phyloP scores from a whole-genome alignment of 2,329 filamentous ascomycete genomes.

The Cercospora zeina region DNA sequence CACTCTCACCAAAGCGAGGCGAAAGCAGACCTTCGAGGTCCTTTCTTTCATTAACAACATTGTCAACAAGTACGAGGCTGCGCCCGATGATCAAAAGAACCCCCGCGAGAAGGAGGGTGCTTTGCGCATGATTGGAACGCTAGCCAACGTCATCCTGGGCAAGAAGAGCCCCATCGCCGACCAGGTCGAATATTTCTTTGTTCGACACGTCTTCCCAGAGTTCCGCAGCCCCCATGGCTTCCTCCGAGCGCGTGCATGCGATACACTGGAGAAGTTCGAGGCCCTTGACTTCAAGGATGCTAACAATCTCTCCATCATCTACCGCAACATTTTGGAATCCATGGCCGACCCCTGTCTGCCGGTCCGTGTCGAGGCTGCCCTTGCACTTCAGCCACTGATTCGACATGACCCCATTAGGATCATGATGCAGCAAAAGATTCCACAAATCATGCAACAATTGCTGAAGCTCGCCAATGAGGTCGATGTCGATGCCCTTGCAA shows the following conservation, averaged over 20 bases:
- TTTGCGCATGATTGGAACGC: constrained; percentile 91
- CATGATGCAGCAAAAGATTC: constrained; percentile 97
- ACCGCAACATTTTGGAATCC: constrained; percentile 92
- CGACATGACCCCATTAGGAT: constrained; percentile 90
- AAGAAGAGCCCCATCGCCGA: constrained; percentile 99
- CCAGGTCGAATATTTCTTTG: constrained; percentile 97
- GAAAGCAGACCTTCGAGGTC: constrained; percentile 94
- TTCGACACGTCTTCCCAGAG: constrained; percentile 96
- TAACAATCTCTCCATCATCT: constrained; percentile 93
- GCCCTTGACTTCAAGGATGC: constrained; percentile 95
- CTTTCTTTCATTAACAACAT: constrained; percentile 93
- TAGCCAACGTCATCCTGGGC: constrained; percentile 88
- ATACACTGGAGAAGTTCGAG: constrained; percentile 97
- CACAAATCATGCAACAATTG: constrained; percentile 98
- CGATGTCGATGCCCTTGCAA: constrained; percentile 93
- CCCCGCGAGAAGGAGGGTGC: constrained; percentile 95
- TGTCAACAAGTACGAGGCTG: constrained; percentile 86
- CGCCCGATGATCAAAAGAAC: constrained; percentile 85
- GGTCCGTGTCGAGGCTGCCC: constrained; percentile 87
- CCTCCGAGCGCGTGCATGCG: constrained; percentile 89
- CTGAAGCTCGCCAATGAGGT: constrained; percentile 97
- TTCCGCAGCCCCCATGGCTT: constrained; percentile 92
- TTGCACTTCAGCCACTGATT: constrained; percentile 93
- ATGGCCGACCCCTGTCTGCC: constrained; percentile 94
- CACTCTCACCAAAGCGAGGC: constrained; percentile 86